These are phyloP conservation scores for Sistotremastrum suecicum DNA, from an alignment of 768 basidiomycete species.

Conservation along the genomic window DNA sequence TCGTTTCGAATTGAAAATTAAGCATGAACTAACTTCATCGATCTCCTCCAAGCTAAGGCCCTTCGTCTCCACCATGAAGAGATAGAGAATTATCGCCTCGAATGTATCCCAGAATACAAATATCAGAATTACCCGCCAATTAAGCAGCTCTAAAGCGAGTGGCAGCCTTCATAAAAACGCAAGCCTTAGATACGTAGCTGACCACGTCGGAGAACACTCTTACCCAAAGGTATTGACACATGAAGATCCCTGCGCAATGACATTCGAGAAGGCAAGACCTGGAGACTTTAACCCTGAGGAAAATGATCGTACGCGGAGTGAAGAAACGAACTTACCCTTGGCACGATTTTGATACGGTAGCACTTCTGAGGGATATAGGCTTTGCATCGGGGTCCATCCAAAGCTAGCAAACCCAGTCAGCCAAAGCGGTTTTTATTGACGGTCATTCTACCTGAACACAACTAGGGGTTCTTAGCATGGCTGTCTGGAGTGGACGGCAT, in stretches of 20 bases:
- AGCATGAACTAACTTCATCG: conserved; percentile 21
- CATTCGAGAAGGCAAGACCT: conserved; percentile 31
- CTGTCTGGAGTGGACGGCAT: too few relatives aligned
- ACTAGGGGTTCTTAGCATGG: too few relatives aligned
- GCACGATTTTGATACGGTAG: conserved; percentile 36
- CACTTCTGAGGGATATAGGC: conserved; percentile 39
- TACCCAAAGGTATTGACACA: conserved; percentile 39
- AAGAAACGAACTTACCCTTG: conserved; percentile 16
- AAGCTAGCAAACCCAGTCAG: too few relatives aligned
- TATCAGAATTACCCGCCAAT: conserved; percentile 23
- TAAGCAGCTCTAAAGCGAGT: conserved; percentile 28
- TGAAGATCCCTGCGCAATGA: conserved; percentile 26
- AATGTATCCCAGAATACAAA: conserved; percentile 36
- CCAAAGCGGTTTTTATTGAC: too few relatives aligned
- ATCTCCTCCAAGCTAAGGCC: conserved; percentile 37
- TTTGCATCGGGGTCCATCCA: conserved; percentile 17
- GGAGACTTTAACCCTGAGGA: too few relatives aligned
- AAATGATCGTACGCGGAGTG: too few relatives aligned
- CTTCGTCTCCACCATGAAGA: conserved; percentile 38
- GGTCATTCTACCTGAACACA: too few relatives aligned
- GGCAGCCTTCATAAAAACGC: conserved; percentile 21
- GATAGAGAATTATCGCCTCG: conserved; percentile 31
- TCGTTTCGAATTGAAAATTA: conserved; percentile 7
- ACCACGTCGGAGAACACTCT: conserved; percentile 3
- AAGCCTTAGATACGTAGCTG: background rate